Base-by-base conservation (phyloP, 305 asterid species). In the Fraxinus platypoda region DNA sequence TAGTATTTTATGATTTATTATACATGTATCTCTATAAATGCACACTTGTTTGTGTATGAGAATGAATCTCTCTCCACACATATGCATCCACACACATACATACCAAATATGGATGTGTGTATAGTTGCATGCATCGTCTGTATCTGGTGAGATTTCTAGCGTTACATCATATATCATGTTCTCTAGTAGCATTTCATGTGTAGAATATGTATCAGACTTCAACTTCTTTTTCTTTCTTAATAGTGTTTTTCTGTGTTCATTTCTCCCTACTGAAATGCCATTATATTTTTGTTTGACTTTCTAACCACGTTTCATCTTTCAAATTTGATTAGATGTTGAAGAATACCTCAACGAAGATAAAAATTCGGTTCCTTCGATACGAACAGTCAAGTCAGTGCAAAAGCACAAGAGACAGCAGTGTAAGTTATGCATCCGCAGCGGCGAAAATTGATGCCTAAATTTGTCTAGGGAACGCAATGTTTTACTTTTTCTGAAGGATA, bases 331-430 rank as follows among this genome's bases (percentile, higher is more conserved):
- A 97, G 99, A 97, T 94, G 99, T 15, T 85, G 88, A 92, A 91
- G 91, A 87, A 85, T 76, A 91, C 91, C 91, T 91, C 94, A 8
- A 91, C 89, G 6, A 92, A 91, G 93, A 83, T 93, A 83, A 96
- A 90, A 87, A 91, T 96, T 77, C 88, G 87, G 74, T 96, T 96
- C 74, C 91, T 97, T n/a, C 93, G 93, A 46, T 97, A 97, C 62
- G 99, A 97, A 62, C 99, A 97, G 86, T 97, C 99, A 7, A 94
- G 97, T 88, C 96, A 89, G 89, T 93, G 99, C 97, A 97, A 86
- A 86, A 87, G 91, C 82, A 87, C 77, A 84, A 90, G 96, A 84
- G 98, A 97, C 93, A 97, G 99, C 93, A 97, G 98, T 70, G 99
- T 94, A 19, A 97, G 99, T 79, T 93, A 97, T 79, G 99, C 98